Evolutionary conservation across 768 basidiomycete species (phyloP), one percentile per base, ranked within the genome.

Genomic region (Daedalea quercina): DNA sequence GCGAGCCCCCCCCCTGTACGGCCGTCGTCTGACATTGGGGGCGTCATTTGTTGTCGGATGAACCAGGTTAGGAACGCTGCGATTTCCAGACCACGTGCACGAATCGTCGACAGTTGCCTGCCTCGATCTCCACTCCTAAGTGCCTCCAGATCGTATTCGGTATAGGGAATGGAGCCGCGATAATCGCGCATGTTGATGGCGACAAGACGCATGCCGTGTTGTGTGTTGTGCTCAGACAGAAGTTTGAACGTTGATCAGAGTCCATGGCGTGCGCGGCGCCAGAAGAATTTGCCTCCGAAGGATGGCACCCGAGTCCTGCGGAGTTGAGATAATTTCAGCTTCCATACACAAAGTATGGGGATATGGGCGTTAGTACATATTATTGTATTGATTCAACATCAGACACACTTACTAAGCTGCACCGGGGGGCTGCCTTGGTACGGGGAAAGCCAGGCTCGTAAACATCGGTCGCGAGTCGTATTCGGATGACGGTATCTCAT

Each of bases 21-120:
- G 2, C 52, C 54, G 12, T 55, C 50, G 9, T 4, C 28, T 13
- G 22, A 20, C 3, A 65, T 43, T 0, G 56, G 57, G 3, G 69
- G 69, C 3, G 74, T 56, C 1, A 58, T 51, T 25, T 64, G 52
- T 19, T 57, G 52, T 46, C 59, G 20, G 22, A 74, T 67, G 45
- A 75, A 64, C 17, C 57, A 50, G 23, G 60, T 65, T 20, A 75
- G 60, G 53, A 73, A 71, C 6, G 49, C 58, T 8, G 62, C 65
- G 12, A 73, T 51, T 45, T 76, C 73, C 7, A 58, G 51, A 1
- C 67, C 73, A 1, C 69, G 65, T 2, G 57, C 64, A 35, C 59
- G 58, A 41, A 73, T 47, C 44, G 45, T 33, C 13, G 44, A 28
- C 2, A 47, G 54, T 26, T 55, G 56, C 9, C 23, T 43, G 6